Evolutionary conservation across 1,284 basidiomycete species (phyloP).

Genomic region (Exobasidium rhododendri): DNA sequence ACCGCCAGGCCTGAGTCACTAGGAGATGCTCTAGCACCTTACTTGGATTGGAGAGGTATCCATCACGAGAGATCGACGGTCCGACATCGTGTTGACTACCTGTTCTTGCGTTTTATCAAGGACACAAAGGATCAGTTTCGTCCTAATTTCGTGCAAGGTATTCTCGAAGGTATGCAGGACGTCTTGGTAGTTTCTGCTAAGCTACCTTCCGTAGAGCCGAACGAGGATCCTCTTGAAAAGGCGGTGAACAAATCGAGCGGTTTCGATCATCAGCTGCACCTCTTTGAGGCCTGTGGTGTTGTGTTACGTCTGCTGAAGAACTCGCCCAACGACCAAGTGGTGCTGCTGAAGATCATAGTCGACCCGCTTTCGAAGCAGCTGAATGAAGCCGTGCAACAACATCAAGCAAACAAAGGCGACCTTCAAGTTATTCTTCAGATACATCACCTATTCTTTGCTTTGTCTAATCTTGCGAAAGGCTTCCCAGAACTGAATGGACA

Average conservation of each 20-base stretch:
- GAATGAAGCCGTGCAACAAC: conserved; percentile 65
- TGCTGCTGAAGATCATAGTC: conserved; percentile 66
- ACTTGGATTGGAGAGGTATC: conserved; percentile 85
- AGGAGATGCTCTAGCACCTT: conserved; percentile 69
- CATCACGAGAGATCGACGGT: conserved; percentile 73
- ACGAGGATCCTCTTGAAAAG: conserved; percentile 67
- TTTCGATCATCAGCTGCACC: conserved; percentile 89
- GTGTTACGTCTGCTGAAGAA: conserved; percentile 74
- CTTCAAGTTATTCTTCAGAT: conserved; percentile 75
- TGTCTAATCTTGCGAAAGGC: conserved; percentile 92
- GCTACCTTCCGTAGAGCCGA: conserved; percentile 61
- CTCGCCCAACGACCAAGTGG: conserved; percentile 67
- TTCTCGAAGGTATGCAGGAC: conserved; percentile 56
- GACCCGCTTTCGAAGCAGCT: conserved; percentile 78
- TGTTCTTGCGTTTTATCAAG: conserved; percentile 89
- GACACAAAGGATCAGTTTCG: conserved; percentile 78
- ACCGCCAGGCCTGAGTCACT: conserved; percentile 75
- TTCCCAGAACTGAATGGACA: conserved; percentile 69
- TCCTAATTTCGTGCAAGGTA: conserved; percentile 64
- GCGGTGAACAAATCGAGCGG: conserved; percentile 70
- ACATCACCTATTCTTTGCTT: conserved; percentile 93
- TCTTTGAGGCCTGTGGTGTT: conserved; percentile 87
- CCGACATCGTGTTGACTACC: conserved; percentile 80
- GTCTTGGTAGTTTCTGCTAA: conserved; percentile 58
- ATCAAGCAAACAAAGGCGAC: conserved; percentile 57